Evolutionary conservation across 1,139 yeast species (phyloP), one percentile per base, ranked within the genome.

Genomic region (Scheffersomyces insectosa): DNA sequence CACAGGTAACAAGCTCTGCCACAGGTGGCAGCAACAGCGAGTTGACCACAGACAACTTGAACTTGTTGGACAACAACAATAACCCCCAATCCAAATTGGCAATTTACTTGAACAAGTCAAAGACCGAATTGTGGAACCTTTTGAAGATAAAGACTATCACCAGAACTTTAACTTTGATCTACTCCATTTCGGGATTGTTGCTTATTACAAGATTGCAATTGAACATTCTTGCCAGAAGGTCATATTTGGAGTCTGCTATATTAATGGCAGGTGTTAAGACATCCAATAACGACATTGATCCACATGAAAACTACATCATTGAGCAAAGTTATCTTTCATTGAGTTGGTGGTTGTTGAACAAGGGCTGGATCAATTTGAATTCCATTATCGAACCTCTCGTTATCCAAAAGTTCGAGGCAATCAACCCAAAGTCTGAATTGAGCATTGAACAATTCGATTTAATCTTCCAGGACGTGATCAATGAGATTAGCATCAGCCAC

Each of bases 331-430:
- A 88, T 60, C 73, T 93, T 46, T 86, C 96, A 2, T 79, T 89
- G 50, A 83, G 91, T 52, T 93, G 98, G 97, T 93, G 97, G 97
- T 67, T 93, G 40, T 72, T 93, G 45, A 90, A 93, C 63, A 80
- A 83, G 52, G 98, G 98, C 1, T 89, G 95, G 93, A 60, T 71
- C 32, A 71, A 73, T 39, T 67, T 86, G 41, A 75, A 80, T 39
- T 70, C 75, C 38, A 64, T 76, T 31, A 79, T 89, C 29, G 81
- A 81, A 56, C 62, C 65, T 1, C 71, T 80, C 4, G 95, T 91
- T 3, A 70, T 69, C 32, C 72, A 72, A 30, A 83, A 82, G 34
- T 89, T 90, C 61, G 79, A 74, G 23, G 70, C 70, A 15, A 70
- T 88, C 33, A 83, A 81, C 52, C 95, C 96, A 30, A 79, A 90